A percentile compares a stretch with the other conserved stretches of the same genome.
These are phyloP conservation scores for Candolleomyces efflorescens DNA, from an alignment of 768 basidiomycete species.

Conservation along the genomic window DNA sequence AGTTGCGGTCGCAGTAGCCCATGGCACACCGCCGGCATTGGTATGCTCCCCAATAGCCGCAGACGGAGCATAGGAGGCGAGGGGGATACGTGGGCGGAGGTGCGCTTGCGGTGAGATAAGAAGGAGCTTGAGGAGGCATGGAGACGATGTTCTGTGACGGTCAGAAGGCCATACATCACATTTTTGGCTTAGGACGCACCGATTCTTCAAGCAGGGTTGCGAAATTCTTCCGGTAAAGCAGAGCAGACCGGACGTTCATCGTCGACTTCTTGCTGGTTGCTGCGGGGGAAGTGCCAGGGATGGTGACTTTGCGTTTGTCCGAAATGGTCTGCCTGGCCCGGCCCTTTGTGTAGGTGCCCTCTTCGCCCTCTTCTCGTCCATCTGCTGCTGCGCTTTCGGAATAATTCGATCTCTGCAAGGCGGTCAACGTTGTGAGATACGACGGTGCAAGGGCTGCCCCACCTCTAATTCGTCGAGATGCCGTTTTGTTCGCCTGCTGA, in stretches of 20 bases:
- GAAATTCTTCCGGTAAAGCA: slow-evolving; percentile 81
- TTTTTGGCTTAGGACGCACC: slow-evolving; percentile 39
- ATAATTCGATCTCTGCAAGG: slow-evolving; percentile 69
- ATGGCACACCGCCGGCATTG: slow-evolving; percentile 74
- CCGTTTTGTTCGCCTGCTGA: slow-evolving; percentile 70
- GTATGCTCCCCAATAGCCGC: slow-evolving; percentile 81
- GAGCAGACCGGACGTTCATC: slow-evolving; percentile 74
- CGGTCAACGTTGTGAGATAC: slow-evolving; percentile 2
- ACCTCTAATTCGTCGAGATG: slow-evolving; percentile 88
- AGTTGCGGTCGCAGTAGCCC: slow-evolving; percentile 71
- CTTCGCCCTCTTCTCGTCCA: slow-evolving; percentile 44
- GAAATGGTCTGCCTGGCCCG: slow-evolving; percentile 77
- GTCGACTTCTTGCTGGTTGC: slow-evolving; percentile 74
- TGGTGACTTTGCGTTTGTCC: slow-evolving; percentile 61
- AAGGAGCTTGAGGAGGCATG: slow-evolving; percentile 49
- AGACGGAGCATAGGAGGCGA: slow-evolving; percentile 77
- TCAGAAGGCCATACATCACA: background rate
- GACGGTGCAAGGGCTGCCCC: slow-evolving; percentile 6
- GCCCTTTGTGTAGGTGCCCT: slow-evolving; percentile 51
- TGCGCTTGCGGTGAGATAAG: slow-evolving; percentile 67
- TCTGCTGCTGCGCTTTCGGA: slow-evolving; percentile 47
- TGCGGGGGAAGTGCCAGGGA: slow-evolving; percentile 42
- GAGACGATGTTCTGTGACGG: slow-evolving; percentile 50
- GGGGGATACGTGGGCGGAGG: slow-evolving; percentile 60
- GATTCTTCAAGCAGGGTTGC: slow-evolving; percentile 73